Percentiles rank a stretch among this genome's conserved stretches.
Evolutionary conservation across 2,329 filamentous ascomycete genomes (phyloP).

Genomic region (Aquanectria penicillioides): DNA sequence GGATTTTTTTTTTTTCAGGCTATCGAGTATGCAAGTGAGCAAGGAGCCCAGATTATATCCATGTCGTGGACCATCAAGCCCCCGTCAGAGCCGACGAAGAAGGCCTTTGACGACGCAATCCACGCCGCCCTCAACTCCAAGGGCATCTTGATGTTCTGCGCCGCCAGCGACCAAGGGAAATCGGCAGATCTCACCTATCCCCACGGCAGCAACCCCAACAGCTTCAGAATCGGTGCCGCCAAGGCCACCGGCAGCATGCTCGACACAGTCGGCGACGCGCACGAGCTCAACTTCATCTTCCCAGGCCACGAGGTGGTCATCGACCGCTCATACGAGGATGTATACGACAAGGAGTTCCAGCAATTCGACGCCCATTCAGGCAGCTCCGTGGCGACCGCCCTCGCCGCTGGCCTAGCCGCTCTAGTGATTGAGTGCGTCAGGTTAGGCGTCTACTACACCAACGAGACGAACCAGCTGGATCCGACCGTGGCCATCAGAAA

Average conservation of each 20-base stretch:
- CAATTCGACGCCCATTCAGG: conserved; percentile 12
- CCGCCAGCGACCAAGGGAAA: conserved; percentile 19
- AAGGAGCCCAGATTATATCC: neutral
- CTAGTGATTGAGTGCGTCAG: conserved; percentile 20
- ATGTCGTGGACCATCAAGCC: conserved; percentile 23
- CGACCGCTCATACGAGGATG: conserved; percentile 4
- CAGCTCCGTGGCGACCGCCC: conserved; percentile 20
- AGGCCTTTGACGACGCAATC: conserved; percentile 6
- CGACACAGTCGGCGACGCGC: conserved; percentile 14
- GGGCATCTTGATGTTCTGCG: conserved; percentile 15
- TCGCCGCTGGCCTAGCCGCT: conserved; percentile 13
- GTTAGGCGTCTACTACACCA: conserved; percentile 8
- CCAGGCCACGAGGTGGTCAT: conserved; percentile 16
- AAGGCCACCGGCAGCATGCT: conserved; percentile 15
- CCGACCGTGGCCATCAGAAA: conserved; percentile 2
- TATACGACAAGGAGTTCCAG: conserved; percentile 1
- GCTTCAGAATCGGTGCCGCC: conserved; percentile 24
- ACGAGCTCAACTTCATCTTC: conserved; percentile 6
- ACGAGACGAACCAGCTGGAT: neutral
- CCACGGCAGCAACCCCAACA: conserved; percentile 1
- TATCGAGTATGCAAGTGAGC: conserved; percentile 14
- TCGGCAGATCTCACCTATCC: conserved; percentile 16
- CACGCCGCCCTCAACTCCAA: conserved; percentile 5
- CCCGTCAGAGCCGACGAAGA: neutral
- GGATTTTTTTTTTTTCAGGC: neutral